Evolutionary conservation across 2,329 filamentous ascomycete species (phyloP), one percentile per base, ranked within the genome.

Genomic region (Neoarthrinium moseri): DNA sequence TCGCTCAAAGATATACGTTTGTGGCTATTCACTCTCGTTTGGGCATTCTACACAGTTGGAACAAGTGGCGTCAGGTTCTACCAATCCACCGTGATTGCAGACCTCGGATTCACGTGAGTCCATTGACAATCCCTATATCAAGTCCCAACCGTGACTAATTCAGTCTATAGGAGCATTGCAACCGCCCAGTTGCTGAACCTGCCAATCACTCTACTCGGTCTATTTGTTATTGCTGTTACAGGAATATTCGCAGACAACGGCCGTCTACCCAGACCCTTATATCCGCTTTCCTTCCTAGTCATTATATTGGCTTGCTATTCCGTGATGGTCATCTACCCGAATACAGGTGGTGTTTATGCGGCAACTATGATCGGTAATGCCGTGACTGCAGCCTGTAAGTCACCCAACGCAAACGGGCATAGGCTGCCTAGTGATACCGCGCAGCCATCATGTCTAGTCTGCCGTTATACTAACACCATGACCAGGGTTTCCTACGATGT

Each of bases 131-230:
- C 12, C 32, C 4, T 13, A 17, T 22, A 2, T 11, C 8, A 3
- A 10, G 15, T n/a, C 12, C 7, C n/a, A 24, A 1, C 7, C n/a
- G 8, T 17, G n/a, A 20, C 15, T 33, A 20, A 43, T 8, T 6
- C 8, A 12, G n/a, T 12, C 24, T 36, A 3, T 26, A 73, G 65
- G 15, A 68, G 62, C 8, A 74, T 77, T 37, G 72, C 71, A 1
- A 57, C 66, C 37, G 67, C 69, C 3, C 74, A 77, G 50, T 65
- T 78, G 0, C 69, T 77, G 36, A 77, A 76, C 49, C 64, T 77
- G 12, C 73, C 73, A 2, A 70, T 71, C 20, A 67, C 72, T 0
- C 59, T 71, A 12, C 57, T 69, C 8, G 64, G 66, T 2, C 60
- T 74, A 30, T 26, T 70, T 17, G 63, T 75, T 32, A 76, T 73